phyloP scores from a whole-genome alignment of 2,329 filamentous ascomycete species.

The Ophiostoma tasmaniense region DNA sequence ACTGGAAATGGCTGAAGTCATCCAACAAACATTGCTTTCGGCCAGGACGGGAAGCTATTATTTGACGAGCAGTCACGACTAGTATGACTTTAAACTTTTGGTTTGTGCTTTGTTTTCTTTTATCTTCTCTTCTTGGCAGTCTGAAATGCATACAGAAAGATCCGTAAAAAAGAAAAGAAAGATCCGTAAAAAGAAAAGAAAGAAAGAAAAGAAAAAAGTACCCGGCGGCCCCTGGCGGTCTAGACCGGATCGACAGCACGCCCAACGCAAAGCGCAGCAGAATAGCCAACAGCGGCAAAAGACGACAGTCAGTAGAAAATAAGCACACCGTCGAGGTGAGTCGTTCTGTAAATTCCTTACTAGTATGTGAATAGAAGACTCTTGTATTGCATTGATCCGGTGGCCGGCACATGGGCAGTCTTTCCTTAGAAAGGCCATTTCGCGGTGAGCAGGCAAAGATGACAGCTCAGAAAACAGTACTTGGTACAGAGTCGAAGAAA shows the following conservation, averaged over 20 bases:
- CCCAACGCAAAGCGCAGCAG: too few species aligned
- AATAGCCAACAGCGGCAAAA: neutral
- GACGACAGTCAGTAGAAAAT: neutral
- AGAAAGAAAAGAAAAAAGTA: neutral
- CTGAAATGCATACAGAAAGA: neutral
- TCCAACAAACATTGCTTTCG: too few species aligned
- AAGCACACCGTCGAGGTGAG: too few species aligned
- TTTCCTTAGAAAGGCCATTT: neutral
- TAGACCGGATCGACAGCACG: neutral
- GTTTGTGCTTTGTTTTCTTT: too few species aligned
- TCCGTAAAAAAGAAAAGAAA: neutral
- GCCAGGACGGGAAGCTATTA: too few species aligned
- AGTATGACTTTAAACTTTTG: too few species aligned
- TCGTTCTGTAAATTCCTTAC: too few species aligned
- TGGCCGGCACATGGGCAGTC: neutral
- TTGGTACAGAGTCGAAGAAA: too few species aligned
- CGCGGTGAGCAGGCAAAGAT: neutral
- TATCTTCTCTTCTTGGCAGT: too few species aligned
- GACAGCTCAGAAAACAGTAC: conserved; percentile 3
- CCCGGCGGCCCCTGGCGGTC: neutral
- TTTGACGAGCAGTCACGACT: too few species aligned
- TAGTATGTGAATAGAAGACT: neutral
- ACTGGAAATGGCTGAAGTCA: too few species aligned
- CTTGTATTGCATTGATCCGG: neutral
- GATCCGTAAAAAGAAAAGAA: neutral